A percentile compares a stretch with the other conserved stretches of the same genome.
These are phyloP conservation scores for Tinospora cordifolia DNA, from an alignment of 164 flowering plant genomes.

Conservation along the genomic window DNA sequence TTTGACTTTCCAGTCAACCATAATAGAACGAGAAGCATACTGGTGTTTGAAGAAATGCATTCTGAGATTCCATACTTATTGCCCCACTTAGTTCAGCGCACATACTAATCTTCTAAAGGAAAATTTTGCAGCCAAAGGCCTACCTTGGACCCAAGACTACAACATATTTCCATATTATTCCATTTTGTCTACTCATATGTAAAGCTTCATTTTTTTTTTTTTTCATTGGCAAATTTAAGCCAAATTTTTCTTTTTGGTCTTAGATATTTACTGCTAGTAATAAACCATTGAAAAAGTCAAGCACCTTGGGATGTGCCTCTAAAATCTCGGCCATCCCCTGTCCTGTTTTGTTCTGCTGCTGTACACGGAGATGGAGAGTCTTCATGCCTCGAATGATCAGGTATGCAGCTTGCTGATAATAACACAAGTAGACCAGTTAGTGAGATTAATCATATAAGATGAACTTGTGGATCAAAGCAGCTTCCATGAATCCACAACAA, in stretches of 20 bases:
- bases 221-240: background rate
- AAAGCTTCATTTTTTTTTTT: no score
- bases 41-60: no score
- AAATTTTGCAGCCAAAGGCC: no score
- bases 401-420: slow-evolving; percentile 80
- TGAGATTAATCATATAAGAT: background rate
- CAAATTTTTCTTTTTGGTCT: background rate
- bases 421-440: background rate
- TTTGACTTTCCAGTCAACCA: no score
- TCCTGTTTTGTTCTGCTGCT: slow-evolving; percentile 84
- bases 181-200: background rate
- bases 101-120: no score
- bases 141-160: background rate
- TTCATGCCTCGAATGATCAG: slow-evolving; percentile 96
- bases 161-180: background rate
- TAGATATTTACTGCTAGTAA: background rate
- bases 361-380: slow-evolving; percentile 97
- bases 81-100: no score
- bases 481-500: background rate
- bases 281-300: background rate
- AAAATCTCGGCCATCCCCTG: slow-evolving; percentile 91
- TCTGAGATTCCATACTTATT: no score
- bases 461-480: background rate
- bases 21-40: no score
- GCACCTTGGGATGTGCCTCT: slow-evolving; percentile 99